These are phyloP conservation scores for Botryotinia globosa DNA, from an alignment of 2,329 filamentous ascomycete species.

Conservation along the genomic window DNA sequence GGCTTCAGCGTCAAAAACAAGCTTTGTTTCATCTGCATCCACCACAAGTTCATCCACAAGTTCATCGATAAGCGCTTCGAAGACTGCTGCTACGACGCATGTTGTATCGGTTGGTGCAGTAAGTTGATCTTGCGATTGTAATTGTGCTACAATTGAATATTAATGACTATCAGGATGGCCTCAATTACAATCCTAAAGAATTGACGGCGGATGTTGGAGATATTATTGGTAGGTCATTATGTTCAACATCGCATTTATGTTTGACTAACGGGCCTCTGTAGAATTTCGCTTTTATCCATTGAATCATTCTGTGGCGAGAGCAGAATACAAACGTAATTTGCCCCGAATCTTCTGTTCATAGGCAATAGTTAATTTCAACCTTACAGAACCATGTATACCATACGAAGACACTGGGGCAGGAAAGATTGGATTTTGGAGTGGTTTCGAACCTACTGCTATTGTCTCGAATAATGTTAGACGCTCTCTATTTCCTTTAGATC, in stretches of 20 bases:
- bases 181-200: conserved; percentile 40
- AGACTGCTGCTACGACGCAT: conserved; percentile 31
- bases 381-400: conserved; percentile 58
- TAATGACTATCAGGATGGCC: conserved; percentile 26
- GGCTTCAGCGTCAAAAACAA: conserved; percentile 6
- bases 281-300: conserved; percentile 60
- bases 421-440: conserved; percentile 53
- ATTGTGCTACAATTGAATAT: conserved; percentile 16
- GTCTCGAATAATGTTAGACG: conserved; percentile 43
- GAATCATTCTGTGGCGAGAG: conserved; percentile 62
- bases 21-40: not conserved
- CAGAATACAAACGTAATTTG: conserved; percentile 47
- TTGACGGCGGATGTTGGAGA: conserved; percentile 47
- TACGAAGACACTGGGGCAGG: conserved; percentile 52
- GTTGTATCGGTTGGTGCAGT: conserved; percentile 38
- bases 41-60: not conserved
- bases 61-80: conserved; percentile 26
- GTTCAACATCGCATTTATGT: not conserved
- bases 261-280: conserved; percentile 19
- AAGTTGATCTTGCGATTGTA: conserved; percentile 22
- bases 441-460: conserved; percentile 46
- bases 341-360: not conserved
- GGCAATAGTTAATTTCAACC: not conserved
- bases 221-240: conserved; percentile 42
- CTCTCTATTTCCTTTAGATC: conserved; percentile 7